A percentile compares a stretch with the other conserved stretches of the same genome.
Conservation (phyloP, 306 rosid species). For the Begonia loranthoides region DNA sequence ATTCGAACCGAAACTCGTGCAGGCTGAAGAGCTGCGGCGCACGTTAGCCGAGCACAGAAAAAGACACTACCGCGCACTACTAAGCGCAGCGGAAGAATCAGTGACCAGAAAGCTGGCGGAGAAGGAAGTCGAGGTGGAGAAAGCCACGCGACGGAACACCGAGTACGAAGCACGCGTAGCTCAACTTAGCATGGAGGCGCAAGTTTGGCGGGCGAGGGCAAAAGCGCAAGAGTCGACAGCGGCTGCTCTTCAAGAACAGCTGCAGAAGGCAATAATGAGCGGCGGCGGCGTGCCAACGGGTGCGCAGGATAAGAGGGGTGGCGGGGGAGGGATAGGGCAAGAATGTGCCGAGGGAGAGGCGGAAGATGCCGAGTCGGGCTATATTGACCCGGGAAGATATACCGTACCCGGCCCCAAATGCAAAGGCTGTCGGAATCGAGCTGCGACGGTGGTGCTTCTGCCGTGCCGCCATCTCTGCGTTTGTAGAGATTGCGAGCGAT, state of each 20-base stretch:
- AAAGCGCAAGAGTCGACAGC: constrained; percentile 65
- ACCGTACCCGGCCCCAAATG: constrained; percentile 41
- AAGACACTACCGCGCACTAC: constrained; percentile 44
- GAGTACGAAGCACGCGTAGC: constrained; percentile 87
- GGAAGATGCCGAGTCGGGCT: constrained; percentile 84
- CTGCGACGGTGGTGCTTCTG: constrained; percentile 60
- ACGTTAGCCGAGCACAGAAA: constrained; percentile 56
- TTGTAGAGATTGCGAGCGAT: constrained; percentile 53
- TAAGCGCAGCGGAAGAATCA: constrained; percentile 51
- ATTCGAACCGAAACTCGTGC: constrained; percentile 1
- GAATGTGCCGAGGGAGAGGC: constrained; percentile 44
- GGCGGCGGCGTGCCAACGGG: constrained; percentile 10
- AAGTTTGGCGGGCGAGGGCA: constrained; percentile 75
- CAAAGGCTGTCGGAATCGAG: constrained; percentile 48
- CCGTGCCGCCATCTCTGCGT: constrained; percentile 84
- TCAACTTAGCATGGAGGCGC: constrained; percentile 53
- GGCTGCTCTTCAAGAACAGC: constrained; percentile 52
- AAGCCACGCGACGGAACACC: constrained; percentile 47
- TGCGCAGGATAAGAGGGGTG: constrained; percentile 18
- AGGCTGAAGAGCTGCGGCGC: constrained; percentile 66
- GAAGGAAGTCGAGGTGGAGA: constrained; percentile 56
- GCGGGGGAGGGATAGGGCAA: constrained; percentile 18
- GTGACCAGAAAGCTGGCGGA: constrained; percentile 40
- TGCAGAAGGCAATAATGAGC: constrained; percentile 55
- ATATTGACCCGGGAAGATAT: constrained; percentile 57